Percentiles rank a stretch among this genome's conserved stretches.
These are phyloP conservation scores for Ensete glaucum DNA, from an alignment of 176 grass and related monocot species.

Conservation along the genomic window DNA sequence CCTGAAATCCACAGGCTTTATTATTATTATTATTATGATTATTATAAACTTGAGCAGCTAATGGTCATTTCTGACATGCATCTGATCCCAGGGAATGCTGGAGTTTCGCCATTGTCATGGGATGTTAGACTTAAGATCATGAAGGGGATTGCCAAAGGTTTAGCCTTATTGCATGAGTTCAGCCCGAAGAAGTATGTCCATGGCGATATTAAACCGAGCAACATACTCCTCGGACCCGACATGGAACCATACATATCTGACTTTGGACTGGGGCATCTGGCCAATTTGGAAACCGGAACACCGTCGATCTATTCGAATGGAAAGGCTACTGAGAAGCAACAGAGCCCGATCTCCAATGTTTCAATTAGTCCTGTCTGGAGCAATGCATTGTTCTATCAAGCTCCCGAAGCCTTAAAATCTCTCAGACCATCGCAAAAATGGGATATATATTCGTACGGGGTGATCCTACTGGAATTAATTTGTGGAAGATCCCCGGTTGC, in stretches of 20 bases:
- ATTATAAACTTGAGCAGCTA: background rate
- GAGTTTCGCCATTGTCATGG: slow-evolving; percentile 5
- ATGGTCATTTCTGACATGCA: background rate
- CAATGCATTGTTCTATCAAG: background rate
- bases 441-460: slow-evolving; percentile 7
- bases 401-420: background rate
- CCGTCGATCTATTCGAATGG: background rate
- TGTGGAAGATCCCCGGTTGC: background rate
- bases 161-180: slow-evolving; percentile 8
- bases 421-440: slow-evolving; percentile 3
- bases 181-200: slow-evolving; percentile 14
- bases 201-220: slow-evolving; percentile 1
- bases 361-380: slow-evolving; percentile 4
- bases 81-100: background rate
- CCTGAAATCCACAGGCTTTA: background rate
- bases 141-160: slow-evolving; percentile 6
- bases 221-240: background rate
- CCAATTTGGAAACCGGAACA: background rate
- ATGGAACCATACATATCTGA: slow-evolving; percentile 5
- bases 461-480: slow-evolving; percentile 1
- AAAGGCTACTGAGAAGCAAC: background rate
- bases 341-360: slow-evolving; percentile 1
- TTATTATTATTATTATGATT: background rate
- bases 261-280: slow-evolving; percentile 2
- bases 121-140: slow-evolving; percentile 2